A percentile compares a stretch with the other conserved stretches of the same genome.
phyloP scores from a whole-genome alignment of 1,139 yeast species.

The Citeromyces siamensis region DNA sequence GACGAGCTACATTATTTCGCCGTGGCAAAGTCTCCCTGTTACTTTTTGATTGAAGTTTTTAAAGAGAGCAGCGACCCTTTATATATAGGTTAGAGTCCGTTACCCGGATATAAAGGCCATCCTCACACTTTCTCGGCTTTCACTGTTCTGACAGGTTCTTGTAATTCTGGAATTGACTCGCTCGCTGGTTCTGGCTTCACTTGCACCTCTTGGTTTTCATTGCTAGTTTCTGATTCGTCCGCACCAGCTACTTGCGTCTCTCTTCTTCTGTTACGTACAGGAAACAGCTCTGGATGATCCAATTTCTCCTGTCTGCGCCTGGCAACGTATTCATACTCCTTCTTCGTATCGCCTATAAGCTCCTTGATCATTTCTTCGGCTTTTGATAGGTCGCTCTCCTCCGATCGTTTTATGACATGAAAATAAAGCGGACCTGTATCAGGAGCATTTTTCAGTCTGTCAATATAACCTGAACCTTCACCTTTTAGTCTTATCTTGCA shows the following conservation, averaged over 20 bases:
- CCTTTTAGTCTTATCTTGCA: conserved; percentile 2
- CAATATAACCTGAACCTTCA: conserved; percentile 1
- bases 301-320: background rate
- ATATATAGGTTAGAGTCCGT: background rate
- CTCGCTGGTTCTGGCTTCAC: background rate
- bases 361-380: background rate
- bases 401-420: background rate
- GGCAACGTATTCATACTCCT: background rate
- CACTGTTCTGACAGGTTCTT: background rate
- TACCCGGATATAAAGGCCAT: background rate
- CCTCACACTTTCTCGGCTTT: background rate
- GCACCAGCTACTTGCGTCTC: background rate
- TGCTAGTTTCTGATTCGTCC: too few species aligned
- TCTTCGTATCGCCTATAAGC: background rate
- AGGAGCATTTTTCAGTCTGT: conserved; percentile 3
- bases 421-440: background rate
- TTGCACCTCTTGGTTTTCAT: background rate
- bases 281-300: background rate
- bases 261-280: background rate
- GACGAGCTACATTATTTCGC: conserved; percentile 48
- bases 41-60: conserved; percentile 39
- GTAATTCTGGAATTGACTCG: background rate
- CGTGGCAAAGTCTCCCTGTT: conserved; percentile 63
- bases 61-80: background rate
- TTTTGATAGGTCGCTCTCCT: background rate